These are phyloP conservation scores for Lachnellula suecica DNA, from an alignment of 2,329 filamentous ascomycete genomes.

Conservation along the genomic window DNA sequence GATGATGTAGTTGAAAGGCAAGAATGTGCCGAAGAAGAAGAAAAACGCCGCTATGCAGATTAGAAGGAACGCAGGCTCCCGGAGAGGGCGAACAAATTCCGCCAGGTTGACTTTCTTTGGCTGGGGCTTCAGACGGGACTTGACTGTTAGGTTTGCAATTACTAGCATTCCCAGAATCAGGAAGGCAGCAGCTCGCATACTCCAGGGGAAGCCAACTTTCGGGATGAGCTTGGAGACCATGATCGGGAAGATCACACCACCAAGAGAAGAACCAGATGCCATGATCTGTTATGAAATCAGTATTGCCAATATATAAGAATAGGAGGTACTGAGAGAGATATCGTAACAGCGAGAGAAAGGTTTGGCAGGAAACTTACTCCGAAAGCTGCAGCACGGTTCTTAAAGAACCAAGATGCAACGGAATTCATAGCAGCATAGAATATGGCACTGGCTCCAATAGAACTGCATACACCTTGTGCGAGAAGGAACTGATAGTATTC, in stretches of 20 bases:
- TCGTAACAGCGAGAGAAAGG: too few species aligned
- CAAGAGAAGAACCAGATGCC: constrained; percentile 48
- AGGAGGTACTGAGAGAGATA: background rate
- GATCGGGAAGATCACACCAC: constrained; percentile 60
- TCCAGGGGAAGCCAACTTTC: constrained; percentile 53
- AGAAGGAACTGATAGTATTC: constrained; percentile 54
- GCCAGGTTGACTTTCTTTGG: constrained; percentile 33
- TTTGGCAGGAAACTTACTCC: too few species aligned
- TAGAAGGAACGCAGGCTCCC: constrained; percentile 38
- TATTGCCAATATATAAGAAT: too few species aligned
- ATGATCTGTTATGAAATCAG: too few species aligned
- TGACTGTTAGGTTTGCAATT: constrained; percentile 52
- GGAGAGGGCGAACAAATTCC: constrained; percentile 38
- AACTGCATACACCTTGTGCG: constrained; percentile 45
- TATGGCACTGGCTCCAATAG: constrained; percentile 44
- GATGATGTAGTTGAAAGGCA: constrained; percentile 50
- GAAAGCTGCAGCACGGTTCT: constrained; percentile 45
- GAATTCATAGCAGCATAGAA: constrained; percentile 44
- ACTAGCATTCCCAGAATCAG: constrained; percentile 53
- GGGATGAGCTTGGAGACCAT: constrained; percentile 56
- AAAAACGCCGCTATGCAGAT: constrained; percentile 40
- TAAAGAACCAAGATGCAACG: constrained; percentile 48
- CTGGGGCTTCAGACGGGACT: constrained; percentile 46
- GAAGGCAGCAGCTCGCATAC: constrained; percentile 56
- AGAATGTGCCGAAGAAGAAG: constrained; percentile 51